Conservation (phyloP, 345 rosid species). For the Sisymbrium altissimum region DNA sequence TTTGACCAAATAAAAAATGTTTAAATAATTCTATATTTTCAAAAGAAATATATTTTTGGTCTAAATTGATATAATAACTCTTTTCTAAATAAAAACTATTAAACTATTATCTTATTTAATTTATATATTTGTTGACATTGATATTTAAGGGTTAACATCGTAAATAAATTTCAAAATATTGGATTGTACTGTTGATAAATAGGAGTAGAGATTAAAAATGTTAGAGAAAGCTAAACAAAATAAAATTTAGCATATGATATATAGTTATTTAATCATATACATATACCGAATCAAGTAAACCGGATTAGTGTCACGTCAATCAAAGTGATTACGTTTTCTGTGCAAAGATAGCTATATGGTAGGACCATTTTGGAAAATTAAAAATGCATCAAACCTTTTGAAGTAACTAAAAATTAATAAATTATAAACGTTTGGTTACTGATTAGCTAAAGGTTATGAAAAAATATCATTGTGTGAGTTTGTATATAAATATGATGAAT, state of each 20-base stretch:
- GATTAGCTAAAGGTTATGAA: background rate
- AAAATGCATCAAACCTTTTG: slow-evolving; percentile 6
- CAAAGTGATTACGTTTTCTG: slow-evolving; percentile 15
- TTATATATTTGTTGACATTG: background rate
- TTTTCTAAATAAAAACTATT: too few relatives aligned
- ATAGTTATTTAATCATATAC: slow-evolving; percentile 3
- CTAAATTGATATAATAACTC: too few relatives aligned
- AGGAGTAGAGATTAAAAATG: background rate
- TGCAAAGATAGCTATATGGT: slow-evolving; percentile 26
- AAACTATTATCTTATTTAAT: too few relatives aligned
- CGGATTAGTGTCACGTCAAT: background rate
- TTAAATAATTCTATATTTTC: too few relatives aligned
- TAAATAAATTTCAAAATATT: background rate
- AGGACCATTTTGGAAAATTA: slow-evolving; percentile 23
- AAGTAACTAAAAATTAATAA: slow-evolving; percentile 3
- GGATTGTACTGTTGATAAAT: background rate
- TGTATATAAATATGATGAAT: slow-evolving; percentile 1
- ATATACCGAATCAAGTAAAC: slow-evolving; percentile 4
- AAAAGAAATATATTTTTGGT: too few relatives aligned
- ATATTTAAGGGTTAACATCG: background rate
- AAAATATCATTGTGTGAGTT: slow-evolving; percentile 14
- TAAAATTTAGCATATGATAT: background rate
- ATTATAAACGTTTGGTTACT: background rate
- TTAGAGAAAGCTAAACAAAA: background rate
- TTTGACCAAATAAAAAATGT: too few relatives aligned